These are phyloP conservation scores for Lepidium aucheri DNA, from an alignment of 345 rosid species.

Conservation along the genomic window DNA sequence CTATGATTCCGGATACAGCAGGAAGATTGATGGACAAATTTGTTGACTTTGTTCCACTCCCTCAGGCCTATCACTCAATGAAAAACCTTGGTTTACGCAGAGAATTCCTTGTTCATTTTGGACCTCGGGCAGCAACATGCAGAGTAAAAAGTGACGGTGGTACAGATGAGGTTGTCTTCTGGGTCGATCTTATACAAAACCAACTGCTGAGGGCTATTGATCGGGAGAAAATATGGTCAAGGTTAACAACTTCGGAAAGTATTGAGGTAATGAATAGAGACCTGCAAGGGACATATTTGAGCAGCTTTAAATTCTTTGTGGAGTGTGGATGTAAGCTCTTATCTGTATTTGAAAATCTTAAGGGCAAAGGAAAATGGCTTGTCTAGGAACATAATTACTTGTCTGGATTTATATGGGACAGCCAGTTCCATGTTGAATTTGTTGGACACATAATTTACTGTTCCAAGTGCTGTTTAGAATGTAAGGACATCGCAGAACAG, in stretches of 20 bases:
- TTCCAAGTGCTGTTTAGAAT: neutral
- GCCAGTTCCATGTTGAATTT: neutral
- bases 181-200: constrained; percentile 90
- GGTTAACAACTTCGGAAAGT: constrained; percentile 85
- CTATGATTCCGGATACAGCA: constrained; percentile 61
- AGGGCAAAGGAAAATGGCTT: neutral
- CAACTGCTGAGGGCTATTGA: constrained; percentile 79
- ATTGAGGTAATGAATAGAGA: constrained; percentile 60
- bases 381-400: neutral
- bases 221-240: constrained; percentile 98
- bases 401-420: neutral
- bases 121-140: constrained; percentile 79
- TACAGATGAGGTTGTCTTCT: constrained; percentile 79
- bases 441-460: neutral
- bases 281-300: neutral
- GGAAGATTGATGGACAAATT: constrained; percentile 86
- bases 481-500: neutral
- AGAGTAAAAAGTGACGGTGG: constrained; percentile 52
- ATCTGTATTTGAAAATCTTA: neutral
- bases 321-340: neutral
- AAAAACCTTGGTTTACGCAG: constrained; percentile 68
- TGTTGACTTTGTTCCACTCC: constrained; percentile 65
- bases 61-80: constrained; percentile 55
- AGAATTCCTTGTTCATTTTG: constrained; percentile 94
- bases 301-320: neutral